Base-by-base conservation (phyloP, 2,329 filamentous ascomycete species). In the Colletotrichum higginsianum region DNA sequence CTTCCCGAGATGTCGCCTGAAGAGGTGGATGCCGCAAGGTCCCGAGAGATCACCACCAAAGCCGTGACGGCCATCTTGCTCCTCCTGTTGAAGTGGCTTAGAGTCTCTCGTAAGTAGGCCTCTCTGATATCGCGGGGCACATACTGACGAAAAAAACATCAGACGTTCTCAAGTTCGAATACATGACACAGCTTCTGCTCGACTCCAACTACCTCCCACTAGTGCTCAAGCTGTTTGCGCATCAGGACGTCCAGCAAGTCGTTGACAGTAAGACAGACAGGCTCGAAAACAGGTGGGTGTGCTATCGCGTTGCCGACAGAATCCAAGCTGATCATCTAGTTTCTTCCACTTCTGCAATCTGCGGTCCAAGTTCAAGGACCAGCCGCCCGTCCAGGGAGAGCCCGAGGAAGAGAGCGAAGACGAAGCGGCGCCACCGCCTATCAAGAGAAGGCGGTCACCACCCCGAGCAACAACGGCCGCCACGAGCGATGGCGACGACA, bases 161-260 rank as follows among this genome's bases (percentile, higher is more conserved):
- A 97, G 94, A 99, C 79, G 89, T 98, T 38, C 85, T 99, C 75
- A 98, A 98, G 79, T 98, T 96, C 76, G 96, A 99, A 82, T 98
- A 98, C 78, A 85, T 99, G 78, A 96, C 95, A 0, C 96, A 99
- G 79, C 88, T 99, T 3, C 85, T 99, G 13, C 88, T 99, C 38
- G 96, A 99, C 81, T 96, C 94, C 4, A 98, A 98, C 80, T 99
- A 98, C 80, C 87, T 99, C 8, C 96, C 96, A 0, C 86, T 99
- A 40, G 93, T 98, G 30, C 85, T 99, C 42, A 98, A 98, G 83
- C 90, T 98, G 60, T 95, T 98, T 80, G 95, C 96, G 61, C 92
- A 98, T 78, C 95, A 98, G 80, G 97, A 99, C 74, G 91, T 98
- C 46, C 96, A 98, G 76, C 93, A 94, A 78, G 90, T 95, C 4